Evolutionary conservation across 1,284 basidiomycete species (phyloP).

Genomic region (Sutorius eximius): DNA sequence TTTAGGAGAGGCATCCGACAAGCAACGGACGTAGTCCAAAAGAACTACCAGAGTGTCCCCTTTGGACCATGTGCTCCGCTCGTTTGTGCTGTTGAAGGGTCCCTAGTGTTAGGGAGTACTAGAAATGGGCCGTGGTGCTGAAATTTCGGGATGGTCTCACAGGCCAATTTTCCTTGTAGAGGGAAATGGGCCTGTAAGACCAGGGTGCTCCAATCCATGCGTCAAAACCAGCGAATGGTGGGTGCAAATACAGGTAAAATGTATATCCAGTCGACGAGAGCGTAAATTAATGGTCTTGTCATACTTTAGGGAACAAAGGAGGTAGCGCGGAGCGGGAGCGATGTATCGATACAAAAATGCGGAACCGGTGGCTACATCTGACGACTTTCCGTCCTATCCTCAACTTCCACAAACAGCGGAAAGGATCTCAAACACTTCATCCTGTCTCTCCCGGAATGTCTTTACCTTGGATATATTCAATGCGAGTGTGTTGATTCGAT

Average conservation of each 20-base stretch:
- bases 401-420: conserved; percentile 26
- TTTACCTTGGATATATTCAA: conserved; percentile 64
- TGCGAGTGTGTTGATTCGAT: conserved; percentile 70
- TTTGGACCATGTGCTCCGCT: background rate
- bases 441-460: conserved; percentile 71
- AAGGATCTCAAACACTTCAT: conserved; percentile 64
- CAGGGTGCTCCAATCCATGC: background rate
- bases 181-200: background rate
- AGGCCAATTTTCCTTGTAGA: background rate
- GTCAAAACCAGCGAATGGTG: background rate
- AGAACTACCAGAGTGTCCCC: background rate
- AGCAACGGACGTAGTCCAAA: background rate
- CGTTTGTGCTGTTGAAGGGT: background rate
- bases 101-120: background rate
- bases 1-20: background rate
- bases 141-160: background rate
- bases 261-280: background rate
- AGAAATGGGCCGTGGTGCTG: background rate
- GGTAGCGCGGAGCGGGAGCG: background rate
- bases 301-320: conserved; percentile 5
- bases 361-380: background rate
- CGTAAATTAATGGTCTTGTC: background rate
- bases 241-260: background rate
- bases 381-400: background rate
- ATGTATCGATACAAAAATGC: conserved; percentile 12